These are phyloP conservation scores for Alternaria brassicicola DNA, from an alignment of 2,329 filamentous ascomycete species.

Conservation along the genomic window DNA sequence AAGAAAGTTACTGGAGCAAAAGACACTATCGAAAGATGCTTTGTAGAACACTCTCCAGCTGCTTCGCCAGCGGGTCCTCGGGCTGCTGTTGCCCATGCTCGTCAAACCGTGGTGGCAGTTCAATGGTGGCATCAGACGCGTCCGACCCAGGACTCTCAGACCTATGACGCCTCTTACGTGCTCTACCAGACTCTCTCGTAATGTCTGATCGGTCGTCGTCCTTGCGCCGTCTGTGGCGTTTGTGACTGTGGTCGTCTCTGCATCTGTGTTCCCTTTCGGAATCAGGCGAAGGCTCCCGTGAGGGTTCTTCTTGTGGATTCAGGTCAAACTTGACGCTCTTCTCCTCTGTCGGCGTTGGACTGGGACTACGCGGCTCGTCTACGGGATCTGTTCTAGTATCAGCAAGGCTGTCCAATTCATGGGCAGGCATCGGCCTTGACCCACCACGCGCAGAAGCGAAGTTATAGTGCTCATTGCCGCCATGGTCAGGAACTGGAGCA, in stretches of 20 bases:
- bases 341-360: constrained; percentile 26
- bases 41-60: constrained; percentile 43
- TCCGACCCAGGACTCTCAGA: constrained; percentile 37
- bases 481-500: constrained; percentile 44
- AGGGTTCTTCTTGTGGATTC: constrained; percentile 36
- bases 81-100: constrained; percentile 34
- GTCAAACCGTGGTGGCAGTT: constrained; percentile 47
- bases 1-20: background rate
- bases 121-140: constrained; percentile 43
- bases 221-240: constrained; percentile 16
- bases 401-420: constrained; percentile 13
- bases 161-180: constrained; percentile 27
- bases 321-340: constrained; percentile 51
- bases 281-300: constrained; percentile 23
- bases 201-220: constrained; percentile 25
- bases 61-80: constrained; percentile 44
- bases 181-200: constrained; percentile 23
- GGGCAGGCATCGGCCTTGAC: constrained; percentile 40
- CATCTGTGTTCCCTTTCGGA: constrained; percentile 5
- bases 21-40: constrained; percentile 36
- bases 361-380: constrained; percentile 19
- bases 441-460: constrained; percentile 40
- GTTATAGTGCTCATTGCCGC: constrained; percentile 35
- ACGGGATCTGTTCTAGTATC: constrained; percentile 31
- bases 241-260: constrained; percentile 6